A percentile compares a stretch with the other conserved stretches of the same genome.
Evolutionary conservation across 345 rosid genomes (phyloP).

Genomic region (Cardiospermum halicacabum): DNA sequence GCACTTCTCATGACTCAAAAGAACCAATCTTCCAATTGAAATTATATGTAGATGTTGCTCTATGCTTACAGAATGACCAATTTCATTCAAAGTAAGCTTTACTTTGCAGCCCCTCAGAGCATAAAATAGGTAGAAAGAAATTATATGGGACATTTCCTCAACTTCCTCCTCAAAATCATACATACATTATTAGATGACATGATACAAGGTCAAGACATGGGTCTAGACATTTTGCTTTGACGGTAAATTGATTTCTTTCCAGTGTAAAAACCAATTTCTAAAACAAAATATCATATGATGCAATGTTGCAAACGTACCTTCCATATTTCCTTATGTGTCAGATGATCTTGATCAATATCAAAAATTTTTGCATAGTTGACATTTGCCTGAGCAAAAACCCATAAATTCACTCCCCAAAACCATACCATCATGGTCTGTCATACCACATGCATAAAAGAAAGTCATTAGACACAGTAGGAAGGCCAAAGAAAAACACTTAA

Average conservation of each 20-base stretch:
- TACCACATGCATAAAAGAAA: slow-evolving; percentile 18
- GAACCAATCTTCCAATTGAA: neutral
- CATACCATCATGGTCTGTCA: slow-evolving; percentile 90
- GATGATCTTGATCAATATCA: slow-evolving; percentile 82
- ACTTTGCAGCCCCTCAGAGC: neutral
- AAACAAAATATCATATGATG: neutral
- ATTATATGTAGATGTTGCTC: neutral
- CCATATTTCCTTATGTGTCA: slow-evolving; percentile 87
- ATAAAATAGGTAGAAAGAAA: neutral
- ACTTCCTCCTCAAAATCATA: neutral
- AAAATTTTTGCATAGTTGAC: slow-evolving; percentile 75
- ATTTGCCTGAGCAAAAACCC: slow-evolving; percentile 80
- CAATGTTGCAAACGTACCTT: slow-evolving; percentile 54
- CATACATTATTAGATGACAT: neutral
- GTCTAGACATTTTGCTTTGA: neutral
- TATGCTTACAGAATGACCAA: neutral
- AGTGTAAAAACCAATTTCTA: too few relatives aligned
- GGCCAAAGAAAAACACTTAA: neutral
- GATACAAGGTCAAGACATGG: neutral
- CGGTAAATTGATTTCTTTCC: neutral
- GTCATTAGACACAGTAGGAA: slow-evolving; percentile 5
- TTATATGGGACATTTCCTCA: neutral
- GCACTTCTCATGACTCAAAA: neutral
- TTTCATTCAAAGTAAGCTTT: neutral
- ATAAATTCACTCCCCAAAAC: slow-evolving; percentile 95